phyloP scores from a whole-genome alignment of 1,139 yeast species.

The Zygotorulaspora mrakii region DNA sequence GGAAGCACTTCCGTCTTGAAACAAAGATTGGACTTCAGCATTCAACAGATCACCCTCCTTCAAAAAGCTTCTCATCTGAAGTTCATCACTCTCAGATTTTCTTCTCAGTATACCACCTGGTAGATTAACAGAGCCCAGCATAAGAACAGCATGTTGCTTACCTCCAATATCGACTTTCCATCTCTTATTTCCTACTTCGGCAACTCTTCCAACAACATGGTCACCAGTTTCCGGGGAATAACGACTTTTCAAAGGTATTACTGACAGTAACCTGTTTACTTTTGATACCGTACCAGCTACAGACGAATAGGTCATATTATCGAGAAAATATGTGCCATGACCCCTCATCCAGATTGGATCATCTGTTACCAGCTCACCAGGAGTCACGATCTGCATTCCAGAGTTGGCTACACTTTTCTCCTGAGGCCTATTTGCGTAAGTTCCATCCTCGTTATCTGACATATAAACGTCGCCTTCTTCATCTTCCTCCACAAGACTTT shows the following conservation, averaged over 20 bases:
- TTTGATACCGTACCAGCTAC: slow-evolving; percentile 88
- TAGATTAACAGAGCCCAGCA: slow-evolving; percentile 91
- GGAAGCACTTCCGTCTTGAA: slow-evolving; percentile 87
- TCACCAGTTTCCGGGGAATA: slow-evolving; percentile 95
- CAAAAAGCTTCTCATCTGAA: slow-evolving; percentile 89
- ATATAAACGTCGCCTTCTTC: slow-evolving; percentile 24
- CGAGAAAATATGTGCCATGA: slow-evolving; percentile 86
- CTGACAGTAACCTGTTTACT: slow-evolving; percentile 83
- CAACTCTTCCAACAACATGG: slow-evolving; percentile 88
- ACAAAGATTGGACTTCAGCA: slow-evolving; percentile 92
- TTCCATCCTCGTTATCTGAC: slow-evolving; percentile 19
- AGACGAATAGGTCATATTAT: slow-evolving; percentile 71
- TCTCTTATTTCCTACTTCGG: slow-evolving; percentile 88
- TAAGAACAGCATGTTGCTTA: slow-evolving; percentile 82
- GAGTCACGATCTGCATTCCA: slow-evolving; percentile 60
- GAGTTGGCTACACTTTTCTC: slow-evolving; percentile 25
- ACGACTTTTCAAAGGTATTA: slow-evolving; percentile 78
- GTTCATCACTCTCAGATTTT: slow-evolving; percentile 90
- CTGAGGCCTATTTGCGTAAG: slow-evolving; percentile 5
- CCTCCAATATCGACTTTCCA: slow-evolving; percentile 98
- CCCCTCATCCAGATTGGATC: slow-evolving; percentile 99
- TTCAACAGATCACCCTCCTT: slow-evolving; percentile 96
- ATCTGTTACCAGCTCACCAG: slow-evolving; percentile 95
- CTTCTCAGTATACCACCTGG: slow-evolving; percentile 97
- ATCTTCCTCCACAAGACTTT: slow-evolving; percentile 15